These are phyloP conservation scores for Apiotrichum mycotoxinovorans DNA, from an alignment of 1,284 basidiomycete species.

Conservation along the genomic window DNA sequence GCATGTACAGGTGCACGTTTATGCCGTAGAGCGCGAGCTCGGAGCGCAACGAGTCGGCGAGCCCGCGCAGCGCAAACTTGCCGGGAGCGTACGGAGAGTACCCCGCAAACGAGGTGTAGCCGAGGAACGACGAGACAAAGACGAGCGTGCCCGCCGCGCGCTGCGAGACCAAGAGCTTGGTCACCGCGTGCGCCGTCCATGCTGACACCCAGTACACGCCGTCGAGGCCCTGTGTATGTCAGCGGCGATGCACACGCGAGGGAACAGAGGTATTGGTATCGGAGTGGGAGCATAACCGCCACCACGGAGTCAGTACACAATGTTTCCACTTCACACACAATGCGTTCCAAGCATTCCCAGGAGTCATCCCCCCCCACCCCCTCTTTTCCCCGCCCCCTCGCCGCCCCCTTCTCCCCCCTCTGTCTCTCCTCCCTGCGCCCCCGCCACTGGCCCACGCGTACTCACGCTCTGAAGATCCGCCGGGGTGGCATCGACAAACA, in stretches of 20 bases:
- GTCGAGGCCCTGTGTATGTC: slow-evolving; percentile 45
- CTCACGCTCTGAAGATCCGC: slow-evolving; percentile 59
- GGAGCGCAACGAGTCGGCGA: slow-evolving; percentile 79
- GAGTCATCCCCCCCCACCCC: no score
- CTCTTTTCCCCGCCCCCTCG: no score
- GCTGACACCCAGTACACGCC: slow-evolving; percentile 58
- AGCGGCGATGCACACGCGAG: no score
- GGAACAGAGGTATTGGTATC: no score
- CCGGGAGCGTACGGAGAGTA: slow-evolving; percentile 82
- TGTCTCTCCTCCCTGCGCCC: no score
- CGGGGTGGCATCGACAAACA: slow-evolving; percentile 67
- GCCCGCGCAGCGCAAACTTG: slow-evolving; percentile 82
- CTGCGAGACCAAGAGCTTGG: slow-evolving; percentile 65
- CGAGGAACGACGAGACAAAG: slow-evolving; percentile 76
- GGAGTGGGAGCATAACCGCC: no score
- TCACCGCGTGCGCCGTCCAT: slow-evolving; percentile 71
- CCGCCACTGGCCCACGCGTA: neutral
- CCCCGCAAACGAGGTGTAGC: slow-evolving; percentile 76
- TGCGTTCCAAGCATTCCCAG: no score
- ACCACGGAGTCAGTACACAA: no score
- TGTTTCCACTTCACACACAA: no score
- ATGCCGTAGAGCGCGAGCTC: slow-evolving; percentile 72
- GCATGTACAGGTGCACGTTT: slow-evolving; percentile 79
- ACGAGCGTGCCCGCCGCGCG: slow-evolving; percentile 65
- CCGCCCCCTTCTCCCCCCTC: no score